Conservation (phyloP, 345 rosid genomes). For the Clausena lansium region DNA sequence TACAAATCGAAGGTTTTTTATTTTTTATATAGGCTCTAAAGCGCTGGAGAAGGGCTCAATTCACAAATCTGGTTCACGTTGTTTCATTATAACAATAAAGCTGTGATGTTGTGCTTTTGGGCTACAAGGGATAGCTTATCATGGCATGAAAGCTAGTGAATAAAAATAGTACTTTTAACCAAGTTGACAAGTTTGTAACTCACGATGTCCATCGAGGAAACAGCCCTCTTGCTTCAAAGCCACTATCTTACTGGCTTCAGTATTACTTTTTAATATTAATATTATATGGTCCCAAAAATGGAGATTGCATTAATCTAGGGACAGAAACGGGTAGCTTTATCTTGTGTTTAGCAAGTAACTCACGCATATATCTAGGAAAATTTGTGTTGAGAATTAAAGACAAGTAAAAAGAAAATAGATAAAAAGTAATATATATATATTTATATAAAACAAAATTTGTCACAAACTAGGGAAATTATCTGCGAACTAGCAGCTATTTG, state of each 20-base stretch:
- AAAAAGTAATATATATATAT: no score
- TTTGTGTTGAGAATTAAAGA: no score
- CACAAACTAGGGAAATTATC: no score
- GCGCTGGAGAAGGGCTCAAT: background rate
- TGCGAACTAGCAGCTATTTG: no score
- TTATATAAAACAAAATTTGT: no score
- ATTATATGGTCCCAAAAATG: no score
- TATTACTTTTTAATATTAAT: no score
- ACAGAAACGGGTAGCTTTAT: no score
- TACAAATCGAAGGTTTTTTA: no score
- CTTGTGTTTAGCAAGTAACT: no score
- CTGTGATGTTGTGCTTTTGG: constrained; percentile 3
- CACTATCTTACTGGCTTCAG: background rate
- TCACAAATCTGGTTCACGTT: background rate
- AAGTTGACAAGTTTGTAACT: background rate
- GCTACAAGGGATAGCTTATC: background rate
- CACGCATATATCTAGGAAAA: no score
- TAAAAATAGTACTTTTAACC: background rate
- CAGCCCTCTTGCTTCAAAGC: background rate
- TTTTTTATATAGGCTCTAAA: background rate
- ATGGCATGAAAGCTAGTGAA: constrained; percentile 5
- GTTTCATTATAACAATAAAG: background rate
- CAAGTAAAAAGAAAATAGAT: no score
- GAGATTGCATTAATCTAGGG: background rate
- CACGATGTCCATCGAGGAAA: background rate